Evolutionary conservation across 371 early-diverging fungal species (phyloP), one percentile per base, ranked within the genome.

Genomic region (Mortierella sp.): DNA sequence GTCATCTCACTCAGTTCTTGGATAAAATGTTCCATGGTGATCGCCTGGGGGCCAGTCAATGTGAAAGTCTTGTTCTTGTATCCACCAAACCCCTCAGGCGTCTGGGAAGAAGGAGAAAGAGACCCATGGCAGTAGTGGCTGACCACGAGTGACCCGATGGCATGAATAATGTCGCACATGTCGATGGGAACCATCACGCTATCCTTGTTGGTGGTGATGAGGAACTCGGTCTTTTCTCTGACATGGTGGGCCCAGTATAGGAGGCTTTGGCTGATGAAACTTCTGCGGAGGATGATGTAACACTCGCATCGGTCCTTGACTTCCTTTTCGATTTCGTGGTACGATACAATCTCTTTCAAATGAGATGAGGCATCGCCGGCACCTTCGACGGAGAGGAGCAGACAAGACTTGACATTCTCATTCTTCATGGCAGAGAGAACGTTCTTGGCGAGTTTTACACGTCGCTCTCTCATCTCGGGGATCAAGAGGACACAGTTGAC

Each of bases 11-110:
- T 51, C 24, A 78, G n/a, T 18, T 66, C 64, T 1, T 67, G 40
- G 47, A 58, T 62, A 10, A 78, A 10, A 22, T 30, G 14, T 54
- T 78, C 64, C 12, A 61, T 26, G 0, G 73, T 78, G 55, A 73
- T 37, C 54, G 62, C 57, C n/a, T 63, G 12, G 4, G 79, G 79
- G 0, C 79, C 79, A 5, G 79, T 78, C 68, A 78, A 26, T 10
- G 64, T 73, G 59, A 70, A 78, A 55, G 45, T 64, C 64, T 73
- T 78, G 68, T 73, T 73, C 51, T 51, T 61, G 55, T 70, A 64
- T 11, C 37, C 30, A 4, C 63, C 67, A 47, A 66, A 70, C 0
- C 14, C 20, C 2, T 52, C 20, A 5, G 51, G 54, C 14, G 22
- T 24, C 24, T 28, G 71, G 12, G 11, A 51, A 51, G 51, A 22